phyloP scores from a whole-genome alignment of 805 yeast genomes.

The Phaffomyces opuntiae region DNA sequence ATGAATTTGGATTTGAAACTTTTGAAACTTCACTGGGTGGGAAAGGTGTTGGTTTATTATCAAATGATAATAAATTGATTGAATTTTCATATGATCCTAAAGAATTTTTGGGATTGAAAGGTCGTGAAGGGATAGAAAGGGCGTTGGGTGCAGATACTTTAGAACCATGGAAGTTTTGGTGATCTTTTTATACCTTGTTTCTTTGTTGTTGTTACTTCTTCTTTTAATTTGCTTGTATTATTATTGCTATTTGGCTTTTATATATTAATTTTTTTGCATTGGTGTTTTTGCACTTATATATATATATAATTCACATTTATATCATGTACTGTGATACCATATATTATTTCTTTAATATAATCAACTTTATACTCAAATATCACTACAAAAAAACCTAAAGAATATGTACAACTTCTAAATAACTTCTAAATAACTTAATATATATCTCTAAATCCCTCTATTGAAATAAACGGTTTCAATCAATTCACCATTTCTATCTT shows the following conservation, averaged over 20 bases:
- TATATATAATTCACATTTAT: too few species aligned
- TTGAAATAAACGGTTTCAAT: constrained; percentile 72
- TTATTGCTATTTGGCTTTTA: too few species aligned
- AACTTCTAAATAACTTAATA: too few species aligned
- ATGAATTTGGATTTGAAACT: constrained; percentile 54
- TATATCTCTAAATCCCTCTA: constrained; percentile 67
- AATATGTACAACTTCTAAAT: too few species aligned
- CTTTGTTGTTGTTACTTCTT: background rate
- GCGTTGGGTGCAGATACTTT: constrained; percentile 37
- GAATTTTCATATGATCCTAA: constrained; percentile 22
- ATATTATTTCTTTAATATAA: too few species aligned
- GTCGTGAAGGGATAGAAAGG: constrained; percentile 41
- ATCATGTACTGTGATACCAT: too few species aligned
- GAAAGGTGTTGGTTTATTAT: constrained; percentile 64
- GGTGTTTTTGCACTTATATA: too few species aligned
- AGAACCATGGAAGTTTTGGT: constrained; percentile 60
- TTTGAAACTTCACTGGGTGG: constrained; percentile 85
- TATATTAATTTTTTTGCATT: too few species aligned
- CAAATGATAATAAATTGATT: constrained; percentile 9
- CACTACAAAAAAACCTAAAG: too few species aligned
- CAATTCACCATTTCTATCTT: constrained; percentile 51
- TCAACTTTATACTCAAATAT: too few species aligned
- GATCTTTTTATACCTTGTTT: background rate
- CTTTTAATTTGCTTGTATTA: too few species aligned
- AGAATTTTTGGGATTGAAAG: constrained; percentile 30